These are phyloP conservation scores for Butyriboletus loyo DNA, from an alignment of 768 basidiomycete species.

Conservation along the genomic window DNA sequence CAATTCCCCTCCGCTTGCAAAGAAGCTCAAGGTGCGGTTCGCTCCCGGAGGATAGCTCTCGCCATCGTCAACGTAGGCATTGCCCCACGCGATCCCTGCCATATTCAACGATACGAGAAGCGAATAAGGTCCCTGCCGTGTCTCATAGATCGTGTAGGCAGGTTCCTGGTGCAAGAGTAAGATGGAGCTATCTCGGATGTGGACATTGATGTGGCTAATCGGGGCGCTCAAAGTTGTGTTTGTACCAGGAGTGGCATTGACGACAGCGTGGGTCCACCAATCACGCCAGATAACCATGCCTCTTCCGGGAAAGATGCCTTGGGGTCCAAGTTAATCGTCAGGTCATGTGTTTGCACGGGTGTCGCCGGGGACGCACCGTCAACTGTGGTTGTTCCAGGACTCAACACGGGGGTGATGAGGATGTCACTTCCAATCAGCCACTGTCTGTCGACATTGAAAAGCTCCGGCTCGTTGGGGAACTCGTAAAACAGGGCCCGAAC, in stretches of 20 bases:
- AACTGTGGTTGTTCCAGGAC: conserved; percentile 65
- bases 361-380: conserved; percentile 41
- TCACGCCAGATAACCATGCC: conserved; percentile 75
- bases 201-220: conserved; percentile 72
- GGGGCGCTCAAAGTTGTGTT: conserved; percentile 60
- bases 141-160: conserved; percentile 67
- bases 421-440: conserved; percentile 65
- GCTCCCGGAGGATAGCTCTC: conserved; percentile 55
- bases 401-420: conserved; percentile 77
- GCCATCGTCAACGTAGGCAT: conserved; percentile 71
- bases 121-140: conserved; percentile 56
- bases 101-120: conserved; percentile 55
- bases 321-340: background rate
- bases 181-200: conserved; percentile 66
- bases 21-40: conserved; percentile 45
- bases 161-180: conserved; percentile 62
- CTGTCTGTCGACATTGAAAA: too few species aligned
- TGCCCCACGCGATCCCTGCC: conserved; percentile 51
- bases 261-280: conserved; percentile 65
- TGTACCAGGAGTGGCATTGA: conserved; percentile 40
- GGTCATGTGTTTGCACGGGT: background rate
- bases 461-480: conserved; percentile 66
- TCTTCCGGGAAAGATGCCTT: conserved; percentile 71
- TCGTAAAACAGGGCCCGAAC: conserved; percentile 76
- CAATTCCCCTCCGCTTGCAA: conserved; percentile 35